Evolutionary conservation across 2,329 filamentous ascomycete genomes (phyloP).

Genomic region (Cladophialophora immunda): DNA sequence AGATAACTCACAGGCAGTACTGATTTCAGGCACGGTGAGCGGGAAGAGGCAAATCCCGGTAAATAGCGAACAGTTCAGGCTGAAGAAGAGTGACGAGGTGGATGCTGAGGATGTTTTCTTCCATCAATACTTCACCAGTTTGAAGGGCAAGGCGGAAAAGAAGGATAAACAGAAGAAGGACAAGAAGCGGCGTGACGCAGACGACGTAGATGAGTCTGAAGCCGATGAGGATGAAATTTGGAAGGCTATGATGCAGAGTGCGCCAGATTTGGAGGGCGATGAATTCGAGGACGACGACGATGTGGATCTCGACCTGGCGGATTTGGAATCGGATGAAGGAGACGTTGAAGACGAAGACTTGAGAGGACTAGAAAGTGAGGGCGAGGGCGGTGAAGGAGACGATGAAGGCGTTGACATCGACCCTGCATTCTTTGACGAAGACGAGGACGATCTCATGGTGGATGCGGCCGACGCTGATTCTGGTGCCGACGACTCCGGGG

Average conservation of each 20-base stretch:
- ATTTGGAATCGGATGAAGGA: slow-evolving; percentile 59
- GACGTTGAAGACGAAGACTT: slow-evolving; percentile 57
- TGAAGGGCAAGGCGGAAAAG: slow-evolving; percentile 57
- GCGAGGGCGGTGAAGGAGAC: slow-evolving; percentile 58
- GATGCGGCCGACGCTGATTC: slow-evolving; percentile 44
- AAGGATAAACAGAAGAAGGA: slow-evolving; percentile 63
- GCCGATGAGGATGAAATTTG: slow-evolving; percentile 84
- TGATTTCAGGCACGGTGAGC: slow-evolving; percentile 61
- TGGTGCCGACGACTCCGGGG: slow-evolving; percentile 2
- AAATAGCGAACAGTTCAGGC: slow-evolving; percentile 91
- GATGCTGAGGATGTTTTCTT: slow-evolving; percentile 96
- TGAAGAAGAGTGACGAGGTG: slow-evolving; percentile 85
- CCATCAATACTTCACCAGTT: slow-evolving; percentile 90
- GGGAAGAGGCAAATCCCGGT: slow-evolving; percentile 57
- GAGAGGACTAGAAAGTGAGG: slow-evolving; percentile 48
- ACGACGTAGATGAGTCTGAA: slow-evolving; percentile 55
- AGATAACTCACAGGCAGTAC: slow-evolving; percentile 66
- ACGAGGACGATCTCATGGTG: slow-evolving; percentile 64
- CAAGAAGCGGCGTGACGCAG: slow-evolving; percentile 75
- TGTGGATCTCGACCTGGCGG: slow-evolving; percentile 64
- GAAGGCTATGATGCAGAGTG: slow-evolving; percentile 84
- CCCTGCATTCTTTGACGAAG: slow-evolving; percentile 49
- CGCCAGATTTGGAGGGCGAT: slow-evolving; percentile 76
- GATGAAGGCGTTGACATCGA: slow-evolving; percentile 46
- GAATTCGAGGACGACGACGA: slow-evolving; percentile 60